Conservation (phyloP, 1,284 basidiomycete genomes). For the Ceratobasidium sp. region DNA sequence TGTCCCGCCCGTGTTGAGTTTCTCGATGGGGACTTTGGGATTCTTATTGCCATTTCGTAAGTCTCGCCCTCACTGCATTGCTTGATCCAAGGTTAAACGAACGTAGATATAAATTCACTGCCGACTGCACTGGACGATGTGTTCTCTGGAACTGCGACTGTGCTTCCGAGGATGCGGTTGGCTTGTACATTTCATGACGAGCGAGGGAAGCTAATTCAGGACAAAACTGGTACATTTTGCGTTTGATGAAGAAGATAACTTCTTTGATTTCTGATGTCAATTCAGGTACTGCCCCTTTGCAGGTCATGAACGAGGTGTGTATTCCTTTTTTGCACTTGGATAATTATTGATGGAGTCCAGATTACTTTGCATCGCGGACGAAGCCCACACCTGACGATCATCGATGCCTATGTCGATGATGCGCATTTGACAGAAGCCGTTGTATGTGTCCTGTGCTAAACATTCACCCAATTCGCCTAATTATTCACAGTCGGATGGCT, state of each 20-base stretch:
- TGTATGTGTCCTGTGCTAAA: constrained; percentile 65
- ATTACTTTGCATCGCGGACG: constrained; percentile 87
- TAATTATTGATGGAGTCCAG: constrained; percentile 6
- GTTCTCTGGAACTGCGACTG: constrained; percentile 78
- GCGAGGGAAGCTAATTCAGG: constrained; percentile 60
- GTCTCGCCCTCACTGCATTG: constrained; percentile 55
- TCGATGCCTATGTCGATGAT: constrained; percentile 95
- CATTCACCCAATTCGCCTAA: not conserved
- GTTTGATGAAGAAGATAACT: not conserved
- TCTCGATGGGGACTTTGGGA: constrained; percentile 95
- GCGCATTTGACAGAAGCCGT: constrained; percentile 96
- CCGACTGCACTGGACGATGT: constrained; percentile 82
- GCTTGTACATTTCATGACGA: constrained; percentile 81
- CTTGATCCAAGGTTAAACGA: not conserved
- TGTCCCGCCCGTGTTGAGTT: constrained; percentile 94
- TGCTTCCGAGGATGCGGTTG: constrained; percentile 89
- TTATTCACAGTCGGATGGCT: constrained; percentile 82
- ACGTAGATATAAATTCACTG: constrained; percentile 83
- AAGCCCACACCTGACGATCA: constrained; percentile 92
- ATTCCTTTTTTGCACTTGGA: not conserved
- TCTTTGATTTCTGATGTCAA: not conserved
- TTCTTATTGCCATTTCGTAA: constrained; percentile 94
- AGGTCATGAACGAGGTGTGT: constrained; percentile 95
- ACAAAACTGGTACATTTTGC: not conserved
- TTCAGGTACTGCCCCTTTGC: constrained; percentile 74